Base-by-base conservation (phyloP, 2,329 filamentous ascomycete species). In the Thielaviopsis cerberus region DNA sequence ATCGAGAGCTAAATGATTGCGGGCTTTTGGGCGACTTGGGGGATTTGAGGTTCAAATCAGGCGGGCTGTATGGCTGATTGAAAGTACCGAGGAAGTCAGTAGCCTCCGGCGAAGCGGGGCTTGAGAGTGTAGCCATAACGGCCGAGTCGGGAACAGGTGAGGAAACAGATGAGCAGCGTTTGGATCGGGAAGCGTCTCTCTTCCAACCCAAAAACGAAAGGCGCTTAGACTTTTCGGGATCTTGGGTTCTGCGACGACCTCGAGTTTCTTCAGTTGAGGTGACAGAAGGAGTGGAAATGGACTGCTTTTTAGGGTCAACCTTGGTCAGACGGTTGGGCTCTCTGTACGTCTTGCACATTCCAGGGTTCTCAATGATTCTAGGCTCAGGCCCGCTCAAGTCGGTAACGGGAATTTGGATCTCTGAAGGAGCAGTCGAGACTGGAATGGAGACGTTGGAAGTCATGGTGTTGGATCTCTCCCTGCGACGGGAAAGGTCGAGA, bases 161-260 rank as follows among this genome's bases (percentile, higher is more conserved):
- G 26, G 52, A 45, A 7, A 41, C 45, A 26, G 37, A 11, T 45
- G 50, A 27, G 51, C 27, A n/a, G 25, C 25, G 52, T 34, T 52
- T 50, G 50, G 50, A 24, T 34, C 27, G 51, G 4, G 58, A 59
- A 5, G 53, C 24, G 20, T 59, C 58, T 13, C 58, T 54, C 23
- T 59, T 59, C 58, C 58, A 59, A 5, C 54, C 54, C 25, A 59
- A 51, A 51, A 59, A 59, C 30, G 58, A 59, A 25, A 54, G 37
- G 23, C 58, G 55, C 52, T 54, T 60, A 22, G 54, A 22, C n/a
- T 57, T 57, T 17, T 57, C 54, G 23, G 23, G 52, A 4, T 58
- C 57, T 55, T 57, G 54, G n/a, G 30, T 30, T 53, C 20, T 54
- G 45, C 52, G 15, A 45, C 53, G 53, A 20, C 57, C 53, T 27